These are phyloP conservation scores for Botryotinia convoluta DNA, from an alignment of 2,329 filamentous ascomycete species.

Conservation along the genomic window DNA sequence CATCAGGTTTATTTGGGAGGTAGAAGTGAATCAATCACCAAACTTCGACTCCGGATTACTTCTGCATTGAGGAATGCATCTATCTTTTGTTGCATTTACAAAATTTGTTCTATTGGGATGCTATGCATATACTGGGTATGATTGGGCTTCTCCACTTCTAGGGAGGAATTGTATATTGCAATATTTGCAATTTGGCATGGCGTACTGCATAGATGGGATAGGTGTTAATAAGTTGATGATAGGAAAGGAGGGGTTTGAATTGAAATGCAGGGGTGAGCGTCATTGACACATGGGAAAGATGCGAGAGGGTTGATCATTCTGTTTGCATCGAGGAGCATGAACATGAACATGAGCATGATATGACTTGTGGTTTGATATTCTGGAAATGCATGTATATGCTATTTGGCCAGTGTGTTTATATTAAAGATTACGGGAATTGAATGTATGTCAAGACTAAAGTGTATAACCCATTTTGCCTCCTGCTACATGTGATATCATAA, in stretches of 20 bases:
- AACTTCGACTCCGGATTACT: background rate
- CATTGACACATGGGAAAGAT: constrained; percentile 1
- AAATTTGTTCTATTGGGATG: background rate
- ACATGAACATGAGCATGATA: background rate
- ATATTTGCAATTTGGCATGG: constrained; percentile 2
- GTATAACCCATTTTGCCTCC: background rate
- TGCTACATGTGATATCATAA: background rate
- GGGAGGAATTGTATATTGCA: background rate
- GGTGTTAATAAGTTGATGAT: background rate
- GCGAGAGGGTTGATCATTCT: background rate
- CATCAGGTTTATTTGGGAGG: background rate
- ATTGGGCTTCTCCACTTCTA: background rate
- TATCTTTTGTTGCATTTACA: background rate
- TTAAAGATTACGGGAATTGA: background rate
- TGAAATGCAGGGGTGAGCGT: background rate
- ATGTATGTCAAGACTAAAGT: background rate
- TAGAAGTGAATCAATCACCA: background rate
- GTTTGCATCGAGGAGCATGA: background rate
- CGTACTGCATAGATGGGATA: background rate
- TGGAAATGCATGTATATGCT: background rate
- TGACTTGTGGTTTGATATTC: background rate
- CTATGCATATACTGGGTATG: constrained; percentile 3
- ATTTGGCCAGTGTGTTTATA: background rate
- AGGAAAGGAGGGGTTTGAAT: background rate
- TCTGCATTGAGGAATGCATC: background rate